A percentile compares a stretch with the other conserved stretches of the same genome.
phyloP scores from a whole-genome alignment of 2,329 filamentous ascomycete genomes.

The Colletotrichum shisoi region DNA sequence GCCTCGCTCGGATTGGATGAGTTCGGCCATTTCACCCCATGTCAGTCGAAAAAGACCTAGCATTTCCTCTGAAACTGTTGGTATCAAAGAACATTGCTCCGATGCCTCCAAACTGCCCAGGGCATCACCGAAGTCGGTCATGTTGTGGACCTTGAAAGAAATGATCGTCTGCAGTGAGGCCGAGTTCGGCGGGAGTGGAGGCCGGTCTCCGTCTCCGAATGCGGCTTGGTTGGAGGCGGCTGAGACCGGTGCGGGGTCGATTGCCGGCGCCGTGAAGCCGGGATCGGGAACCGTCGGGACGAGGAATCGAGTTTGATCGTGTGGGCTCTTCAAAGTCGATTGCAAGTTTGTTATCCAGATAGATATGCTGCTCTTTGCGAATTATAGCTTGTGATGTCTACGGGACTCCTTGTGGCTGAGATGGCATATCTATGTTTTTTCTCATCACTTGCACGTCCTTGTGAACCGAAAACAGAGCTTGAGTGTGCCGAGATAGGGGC shows the following conservation, averaged over 20 bases:
- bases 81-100: no score
- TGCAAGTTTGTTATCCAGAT: rapidly evolving
- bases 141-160: slow-evolving; percentile 9
- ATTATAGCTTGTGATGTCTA: no score
- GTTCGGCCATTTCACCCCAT: no score
- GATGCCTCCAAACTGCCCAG: not conserved
- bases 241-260: not conserved
- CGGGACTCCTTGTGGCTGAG: no score
- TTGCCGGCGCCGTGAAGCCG: not conserved
- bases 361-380: not conserved
- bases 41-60: no score
- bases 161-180: slow-evolving; percentile 6
- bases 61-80: no score
- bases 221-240: not conserved
- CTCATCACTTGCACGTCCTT: no score
- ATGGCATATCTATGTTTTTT: no score
- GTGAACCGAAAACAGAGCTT: no score
- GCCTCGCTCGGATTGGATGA: no score
- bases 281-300: not conserved
- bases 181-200: slow-evolving; percentile 20
- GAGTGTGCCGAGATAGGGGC: no score
- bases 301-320: not conserved
- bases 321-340: not conserved
- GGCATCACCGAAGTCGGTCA: not conserved
- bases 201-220: not conserved